Percentiles rank a stretch among this genome's conserved stretches.
phyloP scores from a whole-genome alignment of 2,329 filamentous ascomycete species.

The Aspergillus luchuensis region DNA sequence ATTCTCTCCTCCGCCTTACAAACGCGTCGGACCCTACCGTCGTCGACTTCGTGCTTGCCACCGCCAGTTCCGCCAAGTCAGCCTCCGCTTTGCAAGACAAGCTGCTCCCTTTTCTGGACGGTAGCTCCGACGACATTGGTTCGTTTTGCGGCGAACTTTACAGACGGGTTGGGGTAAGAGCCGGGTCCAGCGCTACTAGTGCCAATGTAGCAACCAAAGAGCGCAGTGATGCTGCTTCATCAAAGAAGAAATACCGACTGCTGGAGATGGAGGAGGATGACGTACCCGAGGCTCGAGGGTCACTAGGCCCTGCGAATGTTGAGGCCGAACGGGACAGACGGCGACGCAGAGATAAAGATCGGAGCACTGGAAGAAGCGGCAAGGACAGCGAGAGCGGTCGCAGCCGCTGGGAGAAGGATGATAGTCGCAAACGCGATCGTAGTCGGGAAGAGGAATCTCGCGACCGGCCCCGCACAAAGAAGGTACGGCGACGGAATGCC shows the following conservation, averaged over 20 bases:
- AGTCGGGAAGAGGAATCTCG: conserved; percentile 39
- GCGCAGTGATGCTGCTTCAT: conserved; percentile 29
- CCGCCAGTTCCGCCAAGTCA: conserved; percentile 54
- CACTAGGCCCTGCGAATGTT: conserved; percentile 36
- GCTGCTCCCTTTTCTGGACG: conserved; percentile 56
- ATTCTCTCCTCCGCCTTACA: conserved; percentile 55
- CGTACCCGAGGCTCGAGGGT: conserved; percentile 30
- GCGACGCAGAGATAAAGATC: conserved; percentile 20
- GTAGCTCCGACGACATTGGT: conserved; percentile 48
- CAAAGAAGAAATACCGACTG: conserved; percentile 55
- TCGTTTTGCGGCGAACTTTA: conserved; percentile 53
- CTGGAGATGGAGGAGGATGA: conserved; percentile 58
- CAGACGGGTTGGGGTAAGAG: conserved; percentile 31
- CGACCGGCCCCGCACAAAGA: conserved; percentile 52
- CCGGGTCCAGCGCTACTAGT: conserved; percentile 13
- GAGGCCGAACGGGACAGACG: conserved; percentile 42
- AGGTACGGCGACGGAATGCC: conserved; percentile 52
- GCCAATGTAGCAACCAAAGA: conserved; percentile 15
- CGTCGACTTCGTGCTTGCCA: conserved; percentile 60
- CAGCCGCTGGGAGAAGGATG: conserved; percentile 37
- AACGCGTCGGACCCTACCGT: conserved; percentile 59
- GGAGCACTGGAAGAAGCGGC: conserved; percentile 14
- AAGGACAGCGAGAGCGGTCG: conserved; percentile 28
- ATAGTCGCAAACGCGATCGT: conserved; percentile 42
- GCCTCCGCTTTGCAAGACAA: conserved; percentile 52